A percentile compares a stretch with the other conserved stretches of the same genome.
Evolutionary conservation across 1,284 basidiomycete genomes (phyloP).

Genomic region (Inonotus obliquus): DNA sequence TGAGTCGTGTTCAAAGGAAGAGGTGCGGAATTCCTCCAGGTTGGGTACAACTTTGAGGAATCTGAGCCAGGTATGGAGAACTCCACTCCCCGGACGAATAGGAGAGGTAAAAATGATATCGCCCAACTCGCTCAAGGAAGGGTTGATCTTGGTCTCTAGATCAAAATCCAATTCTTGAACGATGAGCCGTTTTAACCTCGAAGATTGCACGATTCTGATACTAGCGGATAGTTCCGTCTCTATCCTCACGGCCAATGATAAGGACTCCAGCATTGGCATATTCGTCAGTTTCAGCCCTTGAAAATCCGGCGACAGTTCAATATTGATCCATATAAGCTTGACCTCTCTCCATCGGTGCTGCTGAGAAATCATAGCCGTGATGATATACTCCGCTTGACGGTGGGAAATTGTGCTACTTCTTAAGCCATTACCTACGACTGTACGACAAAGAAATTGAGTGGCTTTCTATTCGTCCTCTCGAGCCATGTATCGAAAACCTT

Average conservation of each 20-base stretch:
- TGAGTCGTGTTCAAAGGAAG: not conserved
- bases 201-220: not conserved
- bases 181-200: not conserved
- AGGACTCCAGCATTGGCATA: not conserved
- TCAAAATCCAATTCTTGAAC: not conserved
- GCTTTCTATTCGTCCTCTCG: not conserved
- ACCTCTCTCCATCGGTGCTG: not conserved
- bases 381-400: not conserved
- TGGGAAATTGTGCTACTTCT: not conserved
- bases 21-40: not conserved
- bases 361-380: not conserved
- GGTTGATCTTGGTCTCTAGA: not conserved
- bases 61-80: not conserved
- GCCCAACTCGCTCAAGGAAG: not conserved
- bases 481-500: not conserved
- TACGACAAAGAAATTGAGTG: not conserved
- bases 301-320: not conserved
- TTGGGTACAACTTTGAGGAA: not conserved
- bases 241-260: not conserved
- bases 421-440: not conserved
- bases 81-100: not conserved
- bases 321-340: not conserved
- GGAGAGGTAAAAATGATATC: not conserved
- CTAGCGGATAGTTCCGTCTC: not conserved
- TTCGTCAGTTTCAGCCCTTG: not conserved